Evolutionary conservation across 352 stramenopile species (phyloP), one percentile per base, ranked within the genome.

Genomic region (Sclerospora graminicola): DNA sequence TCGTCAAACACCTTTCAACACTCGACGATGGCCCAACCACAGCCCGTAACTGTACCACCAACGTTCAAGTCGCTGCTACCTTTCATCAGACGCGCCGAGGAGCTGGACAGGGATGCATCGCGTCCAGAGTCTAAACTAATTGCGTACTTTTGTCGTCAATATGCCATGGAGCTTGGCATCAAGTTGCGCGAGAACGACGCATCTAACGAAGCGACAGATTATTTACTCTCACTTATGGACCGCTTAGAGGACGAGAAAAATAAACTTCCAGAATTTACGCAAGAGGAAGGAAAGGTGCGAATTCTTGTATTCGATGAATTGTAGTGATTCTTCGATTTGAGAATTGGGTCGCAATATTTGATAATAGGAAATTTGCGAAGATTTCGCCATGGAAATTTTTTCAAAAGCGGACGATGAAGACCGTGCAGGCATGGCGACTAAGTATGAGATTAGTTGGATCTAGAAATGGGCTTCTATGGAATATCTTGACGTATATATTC

Each of bases 361-460:
- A 26, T 38, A 8, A 26, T 34, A 90, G 74, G 66, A 84, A 53
- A 89, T 94, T 35, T 89, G 71, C 49, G 74, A 86, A 48, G 77
- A 92, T 47, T 97, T 94, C 50, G 85, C 86, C 2, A 62, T 78
- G 19, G 87, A 96, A 48, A 92, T 98, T 27, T 98, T 98, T 57
- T 70, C 84, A 7, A 94, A 94, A 45, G 94, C 94, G 0, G 92
- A 98, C 57, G 69, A 86, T 18, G 91, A 98, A 61, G 94, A 98
- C 66, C 77, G 90, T 33, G 69, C 74, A 8, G 89, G 93, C 5
- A 34, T 60, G 19, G 85, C 93, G 0, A 87, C 89, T 54, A 97
- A 97, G 73, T 92, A 52, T 9, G 68, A 57, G 36, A 35, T 26
- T 35, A 9, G 15, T 11, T 45, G 11, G 7, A 36, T 7, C 11